Evolutionary conservation across 495 filamentous ascomycete species (phyloP).

Genomic region (Podospora comata): DNA sequence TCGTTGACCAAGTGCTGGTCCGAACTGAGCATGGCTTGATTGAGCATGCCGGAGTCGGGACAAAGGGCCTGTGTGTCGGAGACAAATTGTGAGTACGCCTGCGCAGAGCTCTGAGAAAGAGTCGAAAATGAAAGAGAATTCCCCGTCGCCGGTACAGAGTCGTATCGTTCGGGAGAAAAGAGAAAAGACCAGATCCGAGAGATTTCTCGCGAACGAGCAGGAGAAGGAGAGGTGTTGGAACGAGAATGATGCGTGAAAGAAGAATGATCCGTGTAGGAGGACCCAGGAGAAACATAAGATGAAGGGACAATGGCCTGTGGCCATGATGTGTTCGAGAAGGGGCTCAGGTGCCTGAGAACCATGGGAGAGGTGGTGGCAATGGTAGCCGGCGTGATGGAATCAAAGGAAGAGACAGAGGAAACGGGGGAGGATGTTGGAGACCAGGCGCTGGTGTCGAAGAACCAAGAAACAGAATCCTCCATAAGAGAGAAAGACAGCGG

Average conservation of each 20-base stretch:
- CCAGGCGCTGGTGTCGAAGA: slow-evolving; percentile 39
- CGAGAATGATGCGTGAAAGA: slow-evolving; percentile 16
- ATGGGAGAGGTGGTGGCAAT: slow-evolving; percentile 21
- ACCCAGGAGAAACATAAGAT: slow-evolving; percentile 12
- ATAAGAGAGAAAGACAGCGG: slow-evolving; percentile 29
- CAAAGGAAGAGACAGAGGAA: slow-evolving; percentile 34
- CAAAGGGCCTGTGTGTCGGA: slow-evolving; percentile 42
- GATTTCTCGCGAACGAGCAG: slow-evolving; percentile 18
- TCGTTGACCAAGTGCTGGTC: slow-evolving; percentile 31
- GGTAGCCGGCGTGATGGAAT: slow-evolving; percentile 28
- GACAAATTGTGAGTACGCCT: slow-evolving; percentile 46
- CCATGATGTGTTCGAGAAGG: slow-evolving; percentile 25
- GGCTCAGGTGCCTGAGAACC: slow-evolving; percentile 21
- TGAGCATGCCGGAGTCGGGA: slow-evolving; percentile 28
- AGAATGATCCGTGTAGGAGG: slow-evolving; percentile 9
- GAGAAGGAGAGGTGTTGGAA: slow-evolving; percentile 22
- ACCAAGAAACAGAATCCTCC: slow-evolving; percentile 25
- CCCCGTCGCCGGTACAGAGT: slow-evolving; percentile 15
- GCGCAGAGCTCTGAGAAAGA: slow-evolving; percentile 25
- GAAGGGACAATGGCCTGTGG: slow-evolving; percentile 19
- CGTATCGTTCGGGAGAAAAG: slow-evolving; percentile 24
- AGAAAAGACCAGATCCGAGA: slow-evolving; percentile 31
- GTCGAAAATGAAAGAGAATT: slow-evolving; percentile 25
- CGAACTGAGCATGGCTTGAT: slow-evolving; percentile 25
- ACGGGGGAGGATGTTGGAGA: slow-evolving; percentile 31